Percentiles rank a stretch among this genome's conserved stretches.
Conservation (phyloP, 805 yeast species). For the Monosporozyma siamensis region DNA sequence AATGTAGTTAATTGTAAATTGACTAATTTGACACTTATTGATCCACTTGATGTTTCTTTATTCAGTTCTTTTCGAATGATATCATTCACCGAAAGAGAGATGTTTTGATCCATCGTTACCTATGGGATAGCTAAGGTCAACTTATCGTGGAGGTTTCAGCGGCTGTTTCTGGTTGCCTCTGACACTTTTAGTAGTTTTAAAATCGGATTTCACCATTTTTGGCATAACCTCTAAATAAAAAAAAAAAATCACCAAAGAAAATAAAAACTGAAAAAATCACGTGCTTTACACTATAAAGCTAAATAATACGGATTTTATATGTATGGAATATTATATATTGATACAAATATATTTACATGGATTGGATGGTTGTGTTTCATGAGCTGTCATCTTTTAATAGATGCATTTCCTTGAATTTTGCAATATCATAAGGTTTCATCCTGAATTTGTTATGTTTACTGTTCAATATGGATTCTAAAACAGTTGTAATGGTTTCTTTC, state of each 20-base stretch:
- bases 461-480: background rate
- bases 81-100: constrained; percentile 2
- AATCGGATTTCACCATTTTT: no score
- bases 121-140: no score
- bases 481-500: background rate
- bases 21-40: constrained; percentile 31
- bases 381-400: background rate
- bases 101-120: background rate
- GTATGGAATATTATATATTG: no score
- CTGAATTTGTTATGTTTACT: background rate
- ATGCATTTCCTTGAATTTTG: background rate
- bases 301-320: no score
- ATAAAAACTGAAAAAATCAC: no score
- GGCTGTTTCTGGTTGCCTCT: no score
- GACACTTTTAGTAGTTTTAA: no score
- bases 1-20: constrained; percentile 33
- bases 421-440: background rate
- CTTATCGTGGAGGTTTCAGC: no score
- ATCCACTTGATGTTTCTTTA: constrained; percentile 3
- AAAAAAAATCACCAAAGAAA: no score
- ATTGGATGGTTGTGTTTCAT: background rate
- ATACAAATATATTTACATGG: constrained; percentile 1
- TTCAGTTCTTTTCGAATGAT: constrained; percentile 50
- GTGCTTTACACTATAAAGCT: no score
- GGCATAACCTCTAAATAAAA: no score